Conservation (phyloP, 805 yeast genomes). For the Kodamaea restingae region DNA sequence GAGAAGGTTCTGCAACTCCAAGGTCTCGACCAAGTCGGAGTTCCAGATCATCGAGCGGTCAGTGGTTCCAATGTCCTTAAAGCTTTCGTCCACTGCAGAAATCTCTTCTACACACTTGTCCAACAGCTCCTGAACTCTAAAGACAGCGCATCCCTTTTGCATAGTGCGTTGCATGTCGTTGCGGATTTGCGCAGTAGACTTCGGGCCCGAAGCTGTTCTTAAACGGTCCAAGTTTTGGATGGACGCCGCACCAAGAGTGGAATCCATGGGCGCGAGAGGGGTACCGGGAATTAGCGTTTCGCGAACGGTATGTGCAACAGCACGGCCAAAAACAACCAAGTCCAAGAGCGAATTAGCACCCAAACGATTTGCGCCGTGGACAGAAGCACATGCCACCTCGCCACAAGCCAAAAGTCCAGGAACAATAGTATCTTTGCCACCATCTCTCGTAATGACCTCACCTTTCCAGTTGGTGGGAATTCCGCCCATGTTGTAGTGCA, state of each 20-base stretch:
- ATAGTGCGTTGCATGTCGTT: constrained; percentile 88
- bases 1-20: constrained; percentile 92
- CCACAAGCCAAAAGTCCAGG: constrained; percentile 97
- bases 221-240: constrained; percentile 85
- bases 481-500: constrained; percentile 99
- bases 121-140: constrained; percentile 87
- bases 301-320: constrained; percentile 88
- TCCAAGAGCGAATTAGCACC: constrained; percentile 98
- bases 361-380: constrained; percentile 98
- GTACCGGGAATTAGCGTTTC: constrained; percentile 83
- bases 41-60: constrained; percentile 99
- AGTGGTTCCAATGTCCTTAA: constrained; percentile 74
- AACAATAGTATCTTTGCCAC: constrained; percentile 76
- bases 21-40: constrained; percentile 92
- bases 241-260: constrained; percentile 84
- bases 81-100: constrained; percentile 66
- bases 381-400: constrained; percentile 98
- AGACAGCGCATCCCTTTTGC: constrained; percentile 97
- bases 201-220: constrained; percentile 80
- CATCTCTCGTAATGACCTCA: constrained; percentile 82
- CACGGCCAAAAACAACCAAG: constrained; percentile 97
- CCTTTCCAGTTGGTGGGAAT: constrained; percentile 97
- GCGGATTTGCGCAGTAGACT: constrained; percentile 84
- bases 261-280: constrained; percentile 77
- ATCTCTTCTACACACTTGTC: constrained; percentile 88